Percentiles rank a stretch among this genome's conserved stretches.
Conservation (phyloP, 176 grass and related monocot genomes). For the maize (Zea mays) region Zm-B73-REFERENCE-NAM-5.0 NC_050098.1:194758501-194759000, state of each 20-base stretch:
- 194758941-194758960: not conserved
- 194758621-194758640: constrained; percentile 87
- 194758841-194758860: too few species aligned
- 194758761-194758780: constrained; percentile 48
- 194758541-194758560: not conserved
- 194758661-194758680: constrained; percentile 75
- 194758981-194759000: not conserved
- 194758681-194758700: constrained; percentile 48
- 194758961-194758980: not conserved
- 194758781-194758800: too few species aligned
- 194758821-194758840: not conserved
- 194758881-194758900: not conserved
- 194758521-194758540: constrained; percentile 15
- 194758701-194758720: constrained; percentile 59
- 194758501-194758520: too few species aligned
- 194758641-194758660: constrained; percentile 72
- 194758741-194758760: constrained; percentile 63
- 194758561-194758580: constrained; percentile 65
- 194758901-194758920: not conserved
- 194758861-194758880: not conserved
- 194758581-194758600: constrained; percentile 75
- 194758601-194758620: constrained; percentile 81
- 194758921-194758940: not conserved
- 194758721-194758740: constrained; percentile 82
- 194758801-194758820: too few species aligned